Base-by-base conservation (phyloP, 2,329 filamentous ascomycete species). In the Neofusicoccum sp. region DNA sequence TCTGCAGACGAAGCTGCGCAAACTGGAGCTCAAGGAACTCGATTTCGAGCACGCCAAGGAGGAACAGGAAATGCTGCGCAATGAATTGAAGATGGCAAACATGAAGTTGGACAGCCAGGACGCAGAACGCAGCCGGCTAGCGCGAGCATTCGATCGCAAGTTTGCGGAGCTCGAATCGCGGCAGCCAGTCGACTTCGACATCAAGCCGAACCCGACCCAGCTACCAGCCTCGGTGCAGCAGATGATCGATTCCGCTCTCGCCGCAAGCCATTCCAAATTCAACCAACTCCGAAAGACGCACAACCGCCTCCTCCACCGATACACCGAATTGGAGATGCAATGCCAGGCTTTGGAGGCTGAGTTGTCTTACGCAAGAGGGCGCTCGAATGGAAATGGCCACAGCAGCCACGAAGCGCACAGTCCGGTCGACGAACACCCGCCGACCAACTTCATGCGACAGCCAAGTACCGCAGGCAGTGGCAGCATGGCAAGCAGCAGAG, bases 11-110 rank as follows among this genome's bases (percentile, higher is more conserved):
- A 81, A 83, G 20, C 80, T 90, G 63, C 81, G 85, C 2, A 83
- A 86, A 48, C 83, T 84, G 59, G 86, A 91, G 68, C 84, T 85
- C 43, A 82, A 82, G 45, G 86, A 91, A 66, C 76, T 82, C 34
- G 84, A 86, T 62, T 80, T 85, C 41, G 80, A 86, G 58, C 75
- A 76, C 20, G 81, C 84, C 1, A 79, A 84, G 48, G 80, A 82
- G n/a, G 80, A 83, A 30, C 83, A 85, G 1, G 82, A 84, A 14
- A 78, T 83, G 31, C 80, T 87, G 11, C 80, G 86, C 38, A 83
- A 80, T 60, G 82, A 84, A 54, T 80, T 86, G 6, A 82, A 87
- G 64, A 77, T 82, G 58, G 76, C 89, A 24, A 79, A 80, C 48
- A 77, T 86, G 76, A 82, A 86, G 64, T 75, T 92, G 7, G 73